Percentiles rank a stretch among this genome's conserved stretches.
Evolutionary conservation across 768 basidiomycete genomes (phyloP).

Genomic region (Suillus americanus): DNA sequence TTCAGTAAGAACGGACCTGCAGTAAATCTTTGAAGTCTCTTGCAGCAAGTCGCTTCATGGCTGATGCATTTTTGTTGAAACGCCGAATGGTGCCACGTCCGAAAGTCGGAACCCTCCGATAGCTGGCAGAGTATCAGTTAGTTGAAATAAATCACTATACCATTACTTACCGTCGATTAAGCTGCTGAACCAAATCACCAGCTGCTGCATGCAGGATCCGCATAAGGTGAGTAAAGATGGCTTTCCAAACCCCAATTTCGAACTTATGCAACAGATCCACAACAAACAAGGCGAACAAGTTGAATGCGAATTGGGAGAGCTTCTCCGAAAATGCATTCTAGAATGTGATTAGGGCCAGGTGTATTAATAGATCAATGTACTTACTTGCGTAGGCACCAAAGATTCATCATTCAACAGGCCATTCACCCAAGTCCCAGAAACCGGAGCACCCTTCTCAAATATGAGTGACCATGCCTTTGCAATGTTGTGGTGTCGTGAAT

Average conservation of each 20-base stretch:
- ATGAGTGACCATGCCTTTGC: constrained; percentile 8
- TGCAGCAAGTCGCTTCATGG: constrained; percentile 10
- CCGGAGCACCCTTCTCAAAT: constrained; percentile 3
- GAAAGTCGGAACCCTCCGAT: constrained; percentile 12
- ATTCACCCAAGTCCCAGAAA: constrained; percentile 5
- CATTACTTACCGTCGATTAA: neutral
- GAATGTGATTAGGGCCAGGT: neutral
- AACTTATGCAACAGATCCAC: constrained; percentile 1
- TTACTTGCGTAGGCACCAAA: constrained; percentile 6
- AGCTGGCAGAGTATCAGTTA: constrained; percentile 6
- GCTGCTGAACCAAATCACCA: neutral
- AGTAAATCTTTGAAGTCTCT: constrained; percentile 14
- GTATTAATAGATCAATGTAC: neutral
- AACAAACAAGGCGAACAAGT: neutral
- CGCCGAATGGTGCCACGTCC: constrained; percentile 6
- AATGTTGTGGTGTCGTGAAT: neutral
- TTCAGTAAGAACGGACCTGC: neutral
- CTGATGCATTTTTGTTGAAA: constrained; percentile 10
- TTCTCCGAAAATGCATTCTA: constrained; percentile 2
- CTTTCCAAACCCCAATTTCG: constrained; percentile 19
- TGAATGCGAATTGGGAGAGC: neutral
- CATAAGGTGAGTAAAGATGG: neutral
- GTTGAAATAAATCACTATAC: neutral
- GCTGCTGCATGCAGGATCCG: neutral
- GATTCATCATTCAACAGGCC: constrained; percentile 4